Evolutionary conservation across 2,329 filamentous ascomycete species (phyloP), one percentile per base, ranked within the genome.

Genomic region (Trichoderma cornu-damae): DNA sequence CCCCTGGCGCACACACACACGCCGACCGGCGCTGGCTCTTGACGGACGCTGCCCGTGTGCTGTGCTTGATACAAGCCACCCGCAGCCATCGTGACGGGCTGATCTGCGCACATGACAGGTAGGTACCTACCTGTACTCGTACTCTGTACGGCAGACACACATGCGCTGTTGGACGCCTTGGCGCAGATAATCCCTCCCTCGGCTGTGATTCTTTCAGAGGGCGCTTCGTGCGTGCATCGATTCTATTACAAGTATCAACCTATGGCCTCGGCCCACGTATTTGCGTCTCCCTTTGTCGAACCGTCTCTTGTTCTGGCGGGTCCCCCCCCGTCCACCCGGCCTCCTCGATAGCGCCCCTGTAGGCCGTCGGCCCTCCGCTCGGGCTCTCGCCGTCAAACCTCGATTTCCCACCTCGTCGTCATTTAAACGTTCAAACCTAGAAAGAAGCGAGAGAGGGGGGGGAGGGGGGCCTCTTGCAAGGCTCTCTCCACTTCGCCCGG

Each of bases 171-270:
- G 7, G 48, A 32, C 47, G 14, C 30, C 37, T 22, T 37, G 42
- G 16, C 20, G 18, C 42, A 28, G 52, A 55, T 22, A 47, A 18
- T 55, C 52, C 52, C 52, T 55, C 52, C 52, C 52, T 55, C 52
- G 52, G 52, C 52, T 46, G 52, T 55, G 52, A 55, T 47, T 55
- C 52, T 55, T 12, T 46, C 32, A 55, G 52, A 47, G 32, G 14
- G 12, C 24, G 6, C 18, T 22, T 34, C 24, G 12, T 35, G 30
- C 44, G 30, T 34, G 44, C 30, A 22, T 30, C 28, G n/a, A n/a
- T n/a, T n/a, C n/a, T n/a, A 48, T 48, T 20, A 16, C 28, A 20
- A 22, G 30, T 43, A 52, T 43, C 20, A 26, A 47, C 42, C 52
- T 55, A 37, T 55, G 22, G 22, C 26, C 24, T 32, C 37, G 28